Evolutionary conservation across 257 asterid genomes (phyloP).

Genomic region (Ophiorrhiza pumila): DNA sequence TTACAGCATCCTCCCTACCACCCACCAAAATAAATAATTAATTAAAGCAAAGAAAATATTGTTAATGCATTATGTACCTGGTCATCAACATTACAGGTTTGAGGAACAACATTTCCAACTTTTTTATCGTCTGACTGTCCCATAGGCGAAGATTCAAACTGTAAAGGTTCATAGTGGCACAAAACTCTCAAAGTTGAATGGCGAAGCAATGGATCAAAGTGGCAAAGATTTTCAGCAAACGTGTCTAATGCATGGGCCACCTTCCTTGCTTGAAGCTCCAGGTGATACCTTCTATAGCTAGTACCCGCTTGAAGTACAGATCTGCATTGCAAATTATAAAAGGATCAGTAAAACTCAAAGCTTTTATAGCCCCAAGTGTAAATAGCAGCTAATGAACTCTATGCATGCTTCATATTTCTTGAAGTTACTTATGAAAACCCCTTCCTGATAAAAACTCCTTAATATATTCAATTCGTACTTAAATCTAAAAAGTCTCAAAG

Average conservation of each 20-base stretch:
- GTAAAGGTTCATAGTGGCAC: slow-evolving; percentile 66
- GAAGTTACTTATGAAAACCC: background rate
- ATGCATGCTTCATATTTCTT: background rate
- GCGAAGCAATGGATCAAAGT: slow-evolving; percentile 59
- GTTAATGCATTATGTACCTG: slow-evolving; percentile 40
- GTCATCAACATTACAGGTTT: slow-evolving; percentile 32
- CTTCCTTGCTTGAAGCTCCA: slow-evolving; percentile 43
- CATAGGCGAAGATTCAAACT: slow-evolving; percentile 25
- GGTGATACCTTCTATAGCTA: slow-evolving; percentile 39
- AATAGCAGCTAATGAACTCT: background rate
- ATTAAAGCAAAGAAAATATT: slow-evolving; percentile 8
- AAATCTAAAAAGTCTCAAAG: background rate
- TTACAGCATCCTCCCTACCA: background rate
- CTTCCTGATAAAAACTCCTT: background rate
- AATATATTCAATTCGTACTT: background rate
- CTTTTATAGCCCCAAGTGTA: slow-evolving; percentile 9
- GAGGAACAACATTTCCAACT: slow-evolving; percentile 31
- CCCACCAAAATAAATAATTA: background rate
- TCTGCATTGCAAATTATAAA: slow-evolving; percentile 38
- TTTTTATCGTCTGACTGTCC: slow-evolving; percentile 39
- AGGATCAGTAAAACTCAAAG: slow-evolving; percentile 14
- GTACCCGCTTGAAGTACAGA: slow-evolving; percentile 32
- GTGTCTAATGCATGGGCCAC: slow-evolving; percentile 45
- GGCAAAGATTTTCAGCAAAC: slow-evolving; percentile 65
- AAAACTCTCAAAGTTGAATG: slow-evolving; percentile 72